A percentile compares a stretch with the other conserved stretches of the same genome.
phyloP scores from a whole-genome alignment of 2,329 filamentous ascomycete genomes.

The Coniosporium tulheliwenetii region DNA sequence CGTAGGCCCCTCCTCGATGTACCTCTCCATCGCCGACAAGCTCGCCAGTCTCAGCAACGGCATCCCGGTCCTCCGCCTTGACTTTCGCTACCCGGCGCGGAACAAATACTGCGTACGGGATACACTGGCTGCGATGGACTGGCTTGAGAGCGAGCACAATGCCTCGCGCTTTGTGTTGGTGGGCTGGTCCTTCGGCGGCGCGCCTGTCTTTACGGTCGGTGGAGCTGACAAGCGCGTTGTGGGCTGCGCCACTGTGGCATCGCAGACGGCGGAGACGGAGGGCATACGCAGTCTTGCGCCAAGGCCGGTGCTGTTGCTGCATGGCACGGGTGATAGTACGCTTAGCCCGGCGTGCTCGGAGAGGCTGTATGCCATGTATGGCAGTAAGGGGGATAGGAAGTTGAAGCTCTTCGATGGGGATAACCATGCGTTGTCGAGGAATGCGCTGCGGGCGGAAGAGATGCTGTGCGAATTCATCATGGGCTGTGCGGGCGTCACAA shows the following conservation, averaged over 20 bases:
- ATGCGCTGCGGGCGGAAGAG: conserved; percentile 20
- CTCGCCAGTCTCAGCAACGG: conserved; percentile 19
- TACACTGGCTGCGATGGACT: conserved; percentile 20
- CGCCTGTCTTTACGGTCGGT: conserved; percentile 23
- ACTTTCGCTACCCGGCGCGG: conserved; percentile 22
- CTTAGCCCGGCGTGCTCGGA: conserved; percentile 18
- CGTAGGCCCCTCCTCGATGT: conserved; percentile 23
- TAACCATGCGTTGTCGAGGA: conserved; percentile 24
- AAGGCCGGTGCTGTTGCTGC: conserved; percentile 21
- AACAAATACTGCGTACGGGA: conserved; percentile 21
- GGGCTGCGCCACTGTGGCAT: conserved; percentile 24
- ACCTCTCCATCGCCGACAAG: conserved; percentile 25
- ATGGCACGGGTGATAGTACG: conserved; percentile 22
- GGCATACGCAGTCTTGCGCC: conserved; percentile 16
- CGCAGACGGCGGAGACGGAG: conserved; percentile 21
- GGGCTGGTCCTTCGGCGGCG: conserved; percentile 28
- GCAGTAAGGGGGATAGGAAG: conserved; percentile 13
- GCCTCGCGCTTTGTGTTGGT: conserved; percentile 22
- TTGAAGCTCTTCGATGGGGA: conserved; percentile 25
- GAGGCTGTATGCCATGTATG: conserved; percentile 21
- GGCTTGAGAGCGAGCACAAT: conserved; percentile 14
- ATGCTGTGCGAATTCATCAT: conserved; percentile 24
- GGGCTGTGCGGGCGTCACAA: conserved; percentile 15
- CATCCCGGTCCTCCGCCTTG: conserved; percentile 24
- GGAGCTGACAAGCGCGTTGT: conserved; percentile 15